Evolutionary conservation across 257 asterid genomes (phyloP).

Genomic region (Vinca minor): DNA sequence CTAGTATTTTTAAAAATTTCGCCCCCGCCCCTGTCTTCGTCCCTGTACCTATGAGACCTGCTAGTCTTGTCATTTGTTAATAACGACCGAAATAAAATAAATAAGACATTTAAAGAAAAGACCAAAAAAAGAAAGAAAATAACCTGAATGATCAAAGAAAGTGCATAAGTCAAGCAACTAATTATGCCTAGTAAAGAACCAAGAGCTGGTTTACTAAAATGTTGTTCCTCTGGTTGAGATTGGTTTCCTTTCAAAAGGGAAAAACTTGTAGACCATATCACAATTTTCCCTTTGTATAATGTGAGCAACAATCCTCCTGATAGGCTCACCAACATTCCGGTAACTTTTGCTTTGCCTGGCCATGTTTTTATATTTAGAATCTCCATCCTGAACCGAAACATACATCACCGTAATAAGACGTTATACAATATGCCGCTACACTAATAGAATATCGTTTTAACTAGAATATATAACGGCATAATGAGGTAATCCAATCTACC

Average conservation of each 20-base stretch:
- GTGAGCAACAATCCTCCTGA: conserved; percentile 70
- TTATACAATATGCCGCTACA: no score
- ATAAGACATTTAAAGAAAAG: not conserved
- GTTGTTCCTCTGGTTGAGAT: conserved; percentile 3
- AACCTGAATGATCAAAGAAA: conserved; percentile 55
- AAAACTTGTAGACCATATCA: conserved; percentile 34
- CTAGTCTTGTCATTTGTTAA: no score
- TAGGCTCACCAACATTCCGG: conserved; percentile 48
- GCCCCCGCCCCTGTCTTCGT: no score
- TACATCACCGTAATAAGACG: no score
- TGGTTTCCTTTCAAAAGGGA: conserved; percentile 11
- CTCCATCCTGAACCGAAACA: conserved; percentile 45
- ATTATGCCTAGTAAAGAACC: conserved; percentile 40
- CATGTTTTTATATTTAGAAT: conserved; percentile 28
- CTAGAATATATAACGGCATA: no score
- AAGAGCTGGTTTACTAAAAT: conserved; percentile 17
- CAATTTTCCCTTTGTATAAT: conserved; percentile 48
- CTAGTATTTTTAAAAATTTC: no score
- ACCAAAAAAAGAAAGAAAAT: not conserved
- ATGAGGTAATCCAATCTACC: no score
- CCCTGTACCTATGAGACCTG: no score
- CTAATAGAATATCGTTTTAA: no score
- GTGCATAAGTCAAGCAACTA: conserved; percentile 26
- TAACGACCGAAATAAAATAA: no score
- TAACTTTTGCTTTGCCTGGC: conserved; percentile 53